phyloP scores from a whole-genome alignment of 2,329 filamentous ascomycete species.

The Sclerotinia subarctica region DNA sequence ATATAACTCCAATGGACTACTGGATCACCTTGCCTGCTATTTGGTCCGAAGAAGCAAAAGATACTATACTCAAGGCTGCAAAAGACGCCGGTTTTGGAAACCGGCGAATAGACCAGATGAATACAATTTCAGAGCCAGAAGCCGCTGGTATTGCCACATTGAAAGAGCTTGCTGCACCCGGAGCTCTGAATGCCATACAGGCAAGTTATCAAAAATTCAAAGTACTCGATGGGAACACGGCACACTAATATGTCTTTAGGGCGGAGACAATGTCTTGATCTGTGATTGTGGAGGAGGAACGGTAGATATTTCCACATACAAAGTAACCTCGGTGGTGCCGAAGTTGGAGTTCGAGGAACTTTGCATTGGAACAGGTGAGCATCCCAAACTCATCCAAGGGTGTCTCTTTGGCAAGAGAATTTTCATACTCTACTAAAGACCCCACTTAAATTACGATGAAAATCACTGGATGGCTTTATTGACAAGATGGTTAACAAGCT shows the following conservation, averaged over 20 bases:
- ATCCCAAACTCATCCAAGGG: slow-evolving; percentile 22
- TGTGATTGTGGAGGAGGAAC: slow-evolving; percentile 12
- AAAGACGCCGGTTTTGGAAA: slow-evolving; percentile 28
- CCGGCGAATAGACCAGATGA: slow-evolving; percentile 23
- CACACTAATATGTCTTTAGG: background rate
- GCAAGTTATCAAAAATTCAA: background rate
- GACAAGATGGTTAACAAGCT: too few species aligned
- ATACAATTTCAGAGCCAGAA: slow-evolving; percentile 33
- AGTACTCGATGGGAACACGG: background rate
- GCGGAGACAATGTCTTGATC: background rate
- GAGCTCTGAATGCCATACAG: slow-evolving; percentile 24
- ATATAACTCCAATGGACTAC: slow-evolving; percentile 28
- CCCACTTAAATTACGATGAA: too few species aligned
- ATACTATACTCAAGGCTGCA: slow-evolving; percentile 28
- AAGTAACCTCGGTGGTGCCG: slow-evolving; percentile 32
- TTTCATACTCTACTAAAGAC: too few species aligned
- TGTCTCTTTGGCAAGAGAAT: background rate
- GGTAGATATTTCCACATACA: slow-evolving; percentile 23
- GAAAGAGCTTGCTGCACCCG: slow-evolving; percentile 18
- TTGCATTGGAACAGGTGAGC: slow-evolving; percentile 23
- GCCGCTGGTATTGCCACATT: slow-evolving; percentile 31
- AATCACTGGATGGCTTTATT: background rate
- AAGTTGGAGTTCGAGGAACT: slow-evolving; percentile 28
- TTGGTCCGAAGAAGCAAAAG: slow-evolving; percentile 33
- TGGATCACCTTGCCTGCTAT: slow-evolving; percentile 33